Conservation (phyloP, 2,329 filamentous ascomycete genomes). For the Aspergillus neotritici region DNA sequence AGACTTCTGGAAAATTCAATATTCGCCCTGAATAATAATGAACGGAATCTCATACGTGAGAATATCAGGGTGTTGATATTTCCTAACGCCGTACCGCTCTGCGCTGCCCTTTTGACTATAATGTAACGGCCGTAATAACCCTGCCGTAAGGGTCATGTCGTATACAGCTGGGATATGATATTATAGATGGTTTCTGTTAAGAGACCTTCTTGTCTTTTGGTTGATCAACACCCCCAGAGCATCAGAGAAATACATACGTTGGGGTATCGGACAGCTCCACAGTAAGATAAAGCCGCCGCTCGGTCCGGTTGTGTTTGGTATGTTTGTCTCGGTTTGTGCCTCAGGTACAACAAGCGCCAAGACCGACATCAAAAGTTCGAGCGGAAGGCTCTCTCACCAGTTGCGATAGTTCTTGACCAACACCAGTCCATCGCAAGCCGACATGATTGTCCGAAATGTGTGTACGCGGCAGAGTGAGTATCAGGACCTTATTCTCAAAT, state of each 20-base stretch:
- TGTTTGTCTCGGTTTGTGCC: slow-evolving; percentile 11
- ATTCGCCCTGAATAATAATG: too few relatives aligned
- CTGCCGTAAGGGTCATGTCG: too few relatives aligned
- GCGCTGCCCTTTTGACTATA: too few relatives aligned
- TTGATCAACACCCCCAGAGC: neutral
- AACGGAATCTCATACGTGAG: too few relatives aligned
- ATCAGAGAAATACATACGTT: neutral
- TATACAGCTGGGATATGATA: too few relatives aligned
- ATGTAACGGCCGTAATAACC: too few relatives aligned
- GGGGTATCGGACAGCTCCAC: too few relatives aligned
- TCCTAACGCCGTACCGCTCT: too few relatives aligned
- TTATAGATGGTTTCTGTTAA: neutral
- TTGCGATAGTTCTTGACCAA: slow-evolving; percentile 6
- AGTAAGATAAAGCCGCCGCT: too few relatives aligned
- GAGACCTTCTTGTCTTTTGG: slow-evolving; percentile 5
- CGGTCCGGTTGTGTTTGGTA: neutral
- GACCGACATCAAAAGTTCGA: slow-evolving; percentile 34
- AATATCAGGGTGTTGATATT: too few relatives aligned
- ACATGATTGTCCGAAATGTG: slow-evolving; percentile 39
- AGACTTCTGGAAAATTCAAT: too few relatives aligned
- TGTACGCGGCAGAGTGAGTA: slow-evolving; percentile 38
- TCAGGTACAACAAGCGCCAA: slow-evolving; percentile 26
- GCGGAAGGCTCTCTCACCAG: slow-evolving; percentile 21
- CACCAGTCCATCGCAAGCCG: slow-evolving; percentile 16
- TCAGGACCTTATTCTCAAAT: neutral